Evolutionary conservation across 805 yeast species (phyloP).

Genomic region (Metschnikowia cubensis): DNA sequence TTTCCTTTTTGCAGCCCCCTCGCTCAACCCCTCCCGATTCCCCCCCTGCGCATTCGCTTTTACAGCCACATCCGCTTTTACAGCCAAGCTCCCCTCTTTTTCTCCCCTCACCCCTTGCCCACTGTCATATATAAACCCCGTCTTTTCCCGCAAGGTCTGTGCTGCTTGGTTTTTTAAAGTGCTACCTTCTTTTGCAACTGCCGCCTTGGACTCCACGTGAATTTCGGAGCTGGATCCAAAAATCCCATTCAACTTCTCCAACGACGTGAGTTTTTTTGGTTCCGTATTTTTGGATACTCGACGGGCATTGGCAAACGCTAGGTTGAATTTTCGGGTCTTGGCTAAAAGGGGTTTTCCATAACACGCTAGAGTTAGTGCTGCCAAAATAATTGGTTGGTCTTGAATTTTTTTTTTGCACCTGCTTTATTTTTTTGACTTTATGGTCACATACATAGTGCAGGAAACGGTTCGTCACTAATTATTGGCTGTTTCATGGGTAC

Average conservation of each 20-base stretch:
- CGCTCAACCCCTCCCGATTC: too few relatives aligned
- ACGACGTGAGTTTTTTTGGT: background rate
- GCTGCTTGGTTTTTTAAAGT: background rate
- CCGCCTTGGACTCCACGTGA: too few relatives aligned
- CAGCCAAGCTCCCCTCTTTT: background rate
- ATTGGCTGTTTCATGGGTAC: background rate
- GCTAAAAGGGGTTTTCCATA: background rate
- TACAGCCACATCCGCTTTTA: background rate
- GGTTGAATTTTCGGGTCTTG: slow-evolving; percentile 1
- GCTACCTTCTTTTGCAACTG: background rate
- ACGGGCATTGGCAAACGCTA: slow-evolving; percentile 1
- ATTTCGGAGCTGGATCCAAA: background rate
- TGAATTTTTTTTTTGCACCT: too few relatives aligned
- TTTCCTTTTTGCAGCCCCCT: too few relatives aligned
- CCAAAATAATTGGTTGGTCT: too few relatives aligned
- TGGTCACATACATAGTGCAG: slow-evolving; percentile 2
- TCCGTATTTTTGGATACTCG: background rate
- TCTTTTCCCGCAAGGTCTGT: background rate
- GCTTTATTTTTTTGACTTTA: too few relatives aligned
- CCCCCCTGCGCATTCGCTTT: background rate
- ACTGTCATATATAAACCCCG: too few relatives aligned
- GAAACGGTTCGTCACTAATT: background rate
- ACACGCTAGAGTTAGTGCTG: slow-evolving; percentile 2
- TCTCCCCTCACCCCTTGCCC: too few relatives aligned
- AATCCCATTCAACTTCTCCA: slow-evolving; percentile 1